Percentiles rank a stretch among this genome's conserved stretches.
phyloP scores from a whole-genome alignment of 129 eudicot genomes.

The Artemisia annua region DNA sequence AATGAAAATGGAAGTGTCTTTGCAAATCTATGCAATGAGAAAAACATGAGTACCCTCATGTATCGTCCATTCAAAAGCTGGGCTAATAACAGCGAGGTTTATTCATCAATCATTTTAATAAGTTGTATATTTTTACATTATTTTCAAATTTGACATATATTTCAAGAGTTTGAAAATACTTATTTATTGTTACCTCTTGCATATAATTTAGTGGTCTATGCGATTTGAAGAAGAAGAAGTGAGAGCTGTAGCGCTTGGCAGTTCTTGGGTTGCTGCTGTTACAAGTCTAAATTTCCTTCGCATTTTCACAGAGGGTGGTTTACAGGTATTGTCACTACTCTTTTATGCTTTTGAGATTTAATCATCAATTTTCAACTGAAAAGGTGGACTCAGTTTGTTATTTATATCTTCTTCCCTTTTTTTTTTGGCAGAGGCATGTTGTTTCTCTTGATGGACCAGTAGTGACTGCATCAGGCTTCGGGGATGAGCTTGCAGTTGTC shows the following conservation, averaged over 20 bases:
- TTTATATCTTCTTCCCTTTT: neutral
- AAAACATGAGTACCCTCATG: slow-evolving; percentile 92
- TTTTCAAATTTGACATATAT: neutral
- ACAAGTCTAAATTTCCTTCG: slow-evolving; percentile 86
- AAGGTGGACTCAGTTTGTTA: neutral
- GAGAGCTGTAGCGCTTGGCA: slow-evolving; percentile 88
- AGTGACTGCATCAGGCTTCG: slow-evolving; percentile 83
- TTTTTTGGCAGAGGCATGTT: slow-evolving; percentile 53
- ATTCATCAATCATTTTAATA: neutral
- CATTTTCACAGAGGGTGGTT: slow-evolving; percentile 84
- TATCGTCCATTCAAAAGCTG: slow-evolving; percentile 93
- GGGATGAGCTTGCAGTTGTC: slow-evolving; percentile 89
- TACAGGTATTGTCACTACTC: slow-evolving; percentile 60
- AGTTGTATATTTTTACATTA: neutral
- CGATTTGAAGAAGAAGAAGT: slow-evolving; percentile 96
- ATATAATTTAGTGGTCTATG: slow-evolving; percentile 82
- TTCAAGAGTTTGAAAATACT: neutral
- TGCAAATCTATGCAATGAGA: slow-evolving; percentile 87
- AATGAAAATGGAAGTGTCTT: slow-evolving; percentile 90
- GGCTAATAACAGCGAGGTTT: slow-evolving; percentile 98
- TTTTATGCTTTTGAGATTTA: no score
- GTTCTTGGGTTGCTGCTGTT: slow-evolving; percentile 91
- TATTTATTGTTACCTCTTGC: slow-evolving; percentile 11
- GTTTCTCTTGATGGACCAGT: slow-evolving; percentile 97
- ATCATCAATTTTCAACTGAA: no score